Conservation (phyloP, 495 filamentous ascomycete genomes). For the Aspergillus baeticus region DNA sequence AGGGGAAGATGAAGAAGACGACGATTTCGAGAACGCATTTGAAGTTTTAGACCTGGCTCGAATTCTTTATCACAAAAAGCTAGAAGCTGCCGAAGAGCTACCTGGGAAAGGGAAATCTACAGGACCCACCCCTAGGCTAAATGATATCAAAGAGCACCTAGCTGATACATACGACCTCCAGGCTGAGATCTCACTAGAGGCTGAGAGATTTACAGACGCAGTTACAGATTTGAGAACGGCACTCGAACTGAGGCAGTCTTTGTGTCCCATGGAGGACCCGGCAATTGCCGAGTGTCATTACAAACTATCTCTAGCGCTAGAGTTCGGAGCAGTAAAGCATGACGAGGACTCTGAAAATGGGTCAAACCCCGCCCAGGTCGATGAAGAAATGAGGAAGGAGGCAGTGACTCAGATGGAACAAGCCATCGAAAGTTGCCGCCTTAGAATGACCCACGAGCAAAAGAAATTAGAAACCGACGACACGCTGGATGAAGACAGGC, state of each 20-base stretch:
- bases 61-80: slow-evolving; percentile 65
- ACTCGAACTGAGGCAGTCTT: slow-evolving; percentile 69
- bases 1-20: slow-evolving; percentile 73
- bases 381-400: slow-evolving; percentile 70
- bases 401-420: slow-evolving; percentile 75
- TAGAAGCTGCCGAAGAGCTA: slow-evolving; percentile 51
- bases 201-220: slow-evolving; percentile 81
- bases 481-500: slow-evolving; percentile 46
- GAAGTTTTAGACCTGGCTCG: slow-evolving; percentile 90
- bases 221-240: slow-evolving; percentile 75
- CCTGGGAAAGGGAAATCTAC: slow-evolving; percentile 51
- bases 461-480: slow-evolving; percentile 56
- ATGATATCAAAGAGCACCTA: slow-evolving; percentile 74
- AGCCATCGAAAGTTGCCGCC: slow-evolving; percentile 75
- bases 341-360: slow-evolving; percentile 43
- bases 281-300: slow-evolving; percentile 91
- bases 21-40: slow-evolving; percentile 87
- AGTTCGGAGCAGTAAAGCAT: slow-evolving; percentile 82
- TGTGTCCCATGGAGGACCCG: slow-evolving; percentile 76
- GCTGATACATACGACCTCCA: slow-evolving; percentile 90
- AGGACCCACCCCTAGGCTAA: slow-evolving; percentile 47
- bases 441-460: slow-evolving; percentile 74
- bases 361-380: slow-evolving; percentile 43
- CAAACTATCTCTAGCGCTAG: slow-evolving; percentile 91
- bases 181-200: slow-evolving; percentile 92